These are phyloP conservation scores for Globisporangium cystogenes DNA, from an alignment of 352 stramenopile genomes.

Conservation along the genomic window DNA sequence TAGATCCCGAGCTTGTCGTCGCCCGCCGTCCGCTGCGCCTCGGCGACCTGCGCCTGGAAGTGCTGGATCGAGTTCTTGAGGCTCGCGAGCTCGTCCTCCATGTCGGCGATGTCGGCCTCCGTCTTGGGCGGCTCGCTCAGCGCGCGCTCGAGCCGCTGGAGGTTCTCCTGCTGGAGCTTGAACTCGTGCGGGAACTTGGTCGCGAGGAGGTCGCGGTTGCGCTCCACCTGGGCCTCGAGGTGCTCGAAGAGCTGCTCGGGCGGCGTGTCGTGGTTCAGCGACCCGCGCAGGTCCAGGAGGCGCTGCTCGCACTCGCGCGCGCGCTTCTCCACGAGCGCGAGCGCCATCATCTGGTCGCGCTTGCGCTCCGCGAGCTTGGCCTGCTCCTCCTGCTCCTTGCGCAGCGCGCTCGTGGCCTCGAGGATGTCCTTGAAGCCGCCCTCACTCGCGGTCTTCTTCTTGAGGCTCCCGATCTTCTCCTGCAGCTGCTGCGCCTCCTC, in stretches of 20 bases:
- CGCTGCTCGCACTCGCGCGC: conserved; percentile 65
- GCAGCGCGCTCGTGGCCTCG: conserved; percentile 85
- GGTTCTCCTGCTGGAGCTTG: conserved; percentile 59
- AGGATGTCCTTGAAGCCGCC: conserved; percentile 88
- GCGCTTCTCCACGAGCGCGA: conserved; percentile 82
- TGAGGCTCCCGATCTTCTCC: conserved; percentile 88
- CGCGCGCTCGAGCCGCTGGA: conserved; percentile 68
- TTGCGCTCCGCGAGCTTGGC: conserved; percentile 87
- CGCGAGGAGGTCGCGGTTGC: conserved; percentile 62
- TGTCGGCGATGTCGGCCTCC: conserved; percentile 82
- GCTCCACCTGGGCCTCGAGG: conserved; percentile 68
- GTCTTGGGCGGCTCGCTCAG: conserved; percentile 77
- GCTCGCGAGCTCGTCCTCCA: conserved; percentile 76
- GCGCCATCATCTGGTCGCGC: conserved; percentile 81
- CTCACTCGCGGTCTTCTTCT: conserved; percentile 83
- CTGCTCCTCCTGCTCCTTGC: conserved; percentile 94
- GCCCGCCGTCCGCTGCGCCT: conserved; percentile 52
- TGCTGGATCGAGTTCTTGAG: conserved; percentile 56
- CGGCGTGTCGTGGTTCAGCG: conserved; percentile 65
- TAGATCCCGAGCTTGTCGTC: conserved; percentile 92
- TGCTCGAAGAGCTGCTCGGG: conserved; percentile 88
- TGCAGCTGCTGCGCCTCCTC: conserved; percentile 88
- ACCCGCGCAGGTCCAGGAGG: conserved; percentile 66
- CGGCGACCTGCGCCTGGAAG: conserved; percentile 67
- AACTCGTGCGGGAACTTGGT: conserved; percentile 79